A percentile compares a stretch with the other conserved stretches of the same genome.
Evolutionary conservation across 345 rosid species (phyloP).

Genomic region (Heritiera fomes): DNA sequence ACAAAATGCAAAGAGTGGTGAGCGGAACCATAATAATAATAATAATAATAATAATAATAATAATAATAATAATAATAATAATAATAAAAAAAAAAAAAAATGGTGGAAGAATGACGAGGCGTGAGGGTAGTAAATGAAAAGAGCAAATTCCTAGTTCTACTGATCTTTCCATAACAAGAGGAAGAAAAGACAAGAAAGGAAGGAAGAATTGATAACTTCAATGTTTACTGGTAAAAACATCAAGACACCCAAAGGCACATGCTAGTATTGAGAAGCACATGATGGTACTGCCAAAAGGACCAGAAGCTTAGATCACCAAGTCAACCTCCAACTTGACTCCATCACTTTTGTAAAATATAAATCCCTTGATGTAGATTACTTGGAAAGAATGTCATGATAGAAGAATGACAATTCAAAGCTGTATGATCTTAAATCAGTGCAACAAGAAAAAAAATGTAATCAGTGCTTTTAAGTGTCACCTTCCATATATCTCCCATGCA

Average conservation of each 20-base stretch:
- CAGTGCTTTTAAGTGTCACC: conserved; percentile 48
- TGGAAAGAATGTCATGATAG: not conserved
- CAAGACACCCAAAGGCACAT: not conserved
- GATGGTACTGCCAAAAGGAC: not conserved
- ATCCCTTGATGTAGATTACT: not conserved
- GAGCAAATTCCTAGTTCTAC: conserved; percentile 1
- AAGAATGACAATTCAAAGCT: conserved; percentile 18
- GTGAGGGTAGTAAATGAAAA: conserved; percentile 14
- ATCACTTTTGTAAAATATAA: not conserved
- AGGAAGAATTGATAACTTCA: not conserved
- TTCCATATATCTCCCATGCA: conserved; percentile 97
- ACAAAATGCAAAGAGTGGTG: not conserved
- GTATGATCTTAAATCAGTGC: not conserved
- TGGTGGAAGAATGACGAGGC: not conserved
- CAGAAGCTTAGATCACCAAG: not conserved
- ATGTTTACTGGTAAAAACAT: not conserved
- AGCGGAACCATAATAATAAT: not conserved
- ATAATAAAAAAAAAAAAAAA: no score
- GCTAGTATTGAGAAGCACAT: not conserved
- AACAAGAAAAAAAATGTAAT: conserved; percentile 10
- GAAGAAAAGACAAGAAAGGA: not conserved
- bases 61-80: no score
- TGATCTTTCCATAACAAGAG: not conserved
- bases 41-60: not conserved
- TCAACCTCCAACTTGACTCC: not conserved